These are phyloP conservation scores for Takashimella tepidaria DNA, from an alignment of 1,284 basidiomycete genomes.

Conservation along the genomic window DNA sequence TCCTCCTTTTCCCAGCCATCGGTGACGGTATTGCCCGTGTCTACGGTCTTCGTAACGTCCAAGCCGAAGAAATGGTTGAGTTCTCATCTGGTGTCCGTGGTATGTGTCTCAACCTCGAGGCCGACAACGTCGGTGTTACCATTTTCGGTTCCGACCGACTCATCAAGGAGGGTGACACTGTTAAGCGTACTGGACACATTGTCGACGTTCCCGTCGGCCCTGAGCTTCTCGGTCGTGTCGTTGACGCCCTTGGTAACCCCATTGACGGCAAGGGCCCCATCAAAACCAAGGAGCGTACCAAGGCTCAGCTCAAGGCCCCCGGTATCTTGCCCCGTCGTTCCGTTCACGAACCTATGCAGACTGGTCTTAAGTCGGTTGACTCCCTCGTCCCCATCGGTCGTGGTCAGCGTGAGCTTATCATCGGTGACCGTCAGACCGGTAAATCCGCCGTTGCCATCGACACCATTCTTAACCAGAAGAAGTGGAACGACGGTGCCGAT, in stretches of 20 bases:
- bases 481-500: conserved; percentile 96
- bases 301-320: conserved; percentile 96
- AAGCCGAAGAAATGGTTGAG: conserved; percentile 99
- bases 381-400: conserved; percentile 99
- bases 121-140: conserved; percentile 99
- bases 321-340: conserved; percentile 98
- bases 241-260: conserved; percentile 98
- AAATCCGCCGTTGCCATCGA: conserved; percentile 94
- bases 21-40: conserved; percentile 99
- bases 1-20: conserved; percentile 62
- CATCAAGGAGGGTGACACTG: conserved; percentile 99
- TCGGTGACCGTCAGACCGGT: conserved; percentile 99
- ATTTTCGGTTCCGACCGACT: conserved; percentile 99
- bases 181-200: conserved; percentile 99
- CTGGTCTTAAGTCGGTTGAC: conserved; percentile 99
- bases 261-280: conserved; percentile 99
- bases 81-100: conserved; percentile 98
- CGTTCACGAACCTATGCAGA: conserved; percentile 99
- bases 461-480: conserved; percentile 99
- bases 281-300: conserved; percentile 83
- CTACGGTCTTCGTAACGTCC: conserved; percentile 77
- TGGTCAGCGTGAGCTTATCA: conserved; percentile 99
- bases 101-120: conserved; percentile 99
- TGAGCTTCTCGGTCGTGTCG: conserved; percentile 92
- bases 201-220: conserved; percentile 99